These are phyloP conservation scores for Aspergillus ellipticus DNA, from an alignment of 495 filamentous ascomycete genomes.

Conservation along the genomic window DNA sequence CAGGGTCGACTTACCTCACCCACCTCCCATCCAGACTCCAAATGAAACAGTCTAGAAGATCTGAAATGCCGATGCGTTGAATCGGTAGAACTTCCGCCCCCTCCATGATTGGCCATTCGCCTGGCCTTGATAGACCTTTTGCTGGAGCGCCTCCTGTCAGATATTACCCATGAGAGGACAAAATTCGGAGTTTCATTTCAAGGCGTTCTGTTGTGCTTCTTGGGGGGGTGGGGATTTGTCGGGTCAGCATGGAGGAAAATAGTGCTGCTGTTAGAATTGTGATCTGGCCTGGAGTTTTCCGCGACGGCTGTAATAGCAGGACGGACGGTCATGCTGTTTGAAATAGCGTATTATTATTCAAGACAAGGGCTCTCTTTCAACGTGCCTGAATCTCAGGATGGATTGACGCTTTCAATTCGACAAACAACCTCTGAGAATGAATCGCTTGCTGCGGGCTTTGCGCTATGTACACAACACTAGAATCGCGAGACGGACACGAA, in stretches of 20 bases:
- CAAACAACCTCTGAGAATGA: neutral
- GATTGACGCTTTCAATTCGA: neutral
- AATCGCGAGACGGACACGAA: neutral
- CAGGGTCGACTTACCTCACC: neutral
- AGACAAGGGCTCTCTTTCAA: neutral
- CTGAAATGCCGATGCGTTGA: neutral
- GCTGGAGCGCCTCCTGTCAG: conserved; percentile 4
- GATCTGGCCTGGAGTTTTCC: neutral
- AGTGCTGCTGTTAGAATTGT: neutral
- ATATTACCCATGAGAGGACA: conserved; percentile 4
- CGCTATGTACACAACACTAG: neutral
- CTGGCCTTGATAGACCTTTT: conserved; percentile 6
- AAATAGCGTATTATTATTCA: neutral
- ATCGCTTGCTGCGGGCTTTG: neutral
- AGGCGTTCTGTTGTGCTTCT: conserved; percentile 8
- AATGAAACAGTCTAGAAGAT: neutral
- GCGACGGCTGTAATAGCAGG: conserved; percentile 1
- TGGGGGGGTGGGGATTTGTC: neutral
- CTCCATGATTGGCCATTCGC: neutral
- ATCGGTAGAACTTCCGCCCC: neutral
- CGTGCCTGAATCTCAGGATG: neutral
- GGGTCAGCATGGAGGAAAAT: neutral
- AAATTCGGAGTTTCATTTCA: neutral
- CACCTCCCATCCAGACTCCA: neutral
- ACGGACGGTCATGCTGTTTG: neutral